These are phyloP conservation scores for Penicillium sumatraense DNA, from an alignment of 2,329 filamentous ascomycete species.

Conservation along the genomic window DNA sequence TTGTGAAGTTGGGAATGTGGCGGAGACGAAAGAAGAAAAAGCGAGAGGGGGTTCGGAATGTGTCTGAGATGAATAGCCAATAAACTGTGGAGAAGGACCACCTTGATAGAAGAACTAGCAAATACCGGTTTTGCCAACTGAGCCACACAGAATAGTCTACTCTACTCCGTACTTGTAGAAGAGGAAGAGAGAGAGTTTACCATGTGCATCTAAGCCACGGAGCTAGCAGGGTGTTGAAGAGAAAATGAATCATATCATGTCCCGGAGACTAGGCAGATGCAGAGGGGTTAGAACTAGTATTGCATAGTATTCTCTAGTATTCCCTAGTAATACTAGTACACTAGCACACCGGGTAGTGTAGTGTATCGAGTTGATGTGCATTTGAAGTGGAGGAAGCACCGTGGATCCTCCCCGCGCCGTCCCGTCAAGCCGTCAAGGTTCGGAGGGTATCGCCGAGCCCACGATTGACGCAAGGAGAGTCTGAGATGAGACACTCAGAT, in stretches of 20 bases:
- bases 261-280: neutral
- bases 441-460: constrained; percentile 35
- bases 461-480: constrained; percentile 38
- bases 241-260: constrained; percentile 8
- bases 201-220: constrained; percentile 7
- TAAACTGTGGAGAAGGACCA: constrained; percentile 5
- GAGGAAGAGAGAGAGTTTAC: neutral
- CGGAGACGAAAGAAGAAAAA: constrained; percentile 1
- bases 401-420: constrained; percentile 37
- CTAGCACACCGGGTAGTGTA: neutral
- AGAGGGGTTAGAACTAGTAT: neutral
- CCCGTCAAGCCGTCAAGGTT: constrained; percentile 48
- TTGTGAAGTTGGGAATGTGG: constrained; percentile 27
- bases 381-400: constrained; percentile 5
- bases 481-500: neutral
- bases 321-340: neutral
- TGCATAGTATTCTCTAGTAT: neutral
- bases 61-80: constrained; percentile 22
- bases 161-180: too few species aligned
- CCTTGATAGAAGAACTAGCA: constrained; percentile 3
- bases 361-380: neutral
- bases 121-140: constrained; percentile 14
- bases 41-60: constrained; percentile 24
- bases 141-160: constrained; percentile 24
- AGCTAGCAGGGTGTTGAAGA: constrained; percentile 5